Base-by-base conservation (phyloP, 2,329 filamentous ascomycete genomes). In the Aspergillus pseudotamarii region DNA sequence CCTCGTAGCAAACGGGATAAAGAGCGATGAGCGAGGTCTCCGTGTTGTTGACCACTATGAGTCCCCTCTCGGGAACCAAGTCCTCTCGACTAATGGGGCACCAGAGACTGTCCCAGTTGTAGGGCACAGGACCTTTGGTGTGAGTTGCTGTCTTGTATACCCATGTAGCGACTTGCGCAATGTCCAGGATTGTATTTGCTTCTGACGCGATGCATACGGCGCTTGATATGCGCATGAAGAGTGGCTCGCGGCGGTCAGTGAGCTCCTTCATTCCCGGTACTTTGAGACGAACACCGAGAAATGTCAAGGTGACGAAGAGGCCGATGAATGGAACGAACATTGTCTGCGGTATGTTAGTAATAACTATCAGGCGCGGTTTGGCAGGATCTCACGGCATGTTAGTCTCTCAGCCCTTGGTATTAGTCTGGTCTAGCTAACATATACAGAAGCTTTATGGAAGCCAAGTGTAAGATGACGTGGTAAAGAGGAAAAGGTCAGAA, bases 281-380 rank as follows among this genome's bases (percentile, higher is more conserved):
- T 11, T 65, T 67, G 51, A 67, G 57, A 51, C 69, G 67, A 28
- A 68, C 60, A 34, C 72, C 69, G 69, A 69, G 72, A 32, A 74
- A 62, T 55, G 69, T 64, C 45, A 75, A 38, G 46, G 66, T 48
- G 50, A 68, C 28, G 46, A 71, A 64, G 34, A 71, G 32, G 4
- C 66, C 61, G 36, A 72, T 23, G 36, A 74, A 64, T 6, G 68
- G 64, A 34, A 73, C 32, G 50, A 72, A 46, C 66, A 73, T 68
- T 34, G 58, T 69, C 26, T 59, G 36, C 41, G 36, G 41, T 19
- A 11, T 32, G 38, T 61, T n/a, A 59, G 16, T 38, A 3, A 26
- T 21, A 4, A 23, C 26, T 34, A 28, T 23, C n/a, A 59, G 51
- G n/a, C 3, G 16, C 41, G 14, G 34, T 30, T 21, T 16, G 26